Evolutionary conservation across 164 flowering plant species (phyloP).

Genomic region (Pachysandra terminalis): DNA sequence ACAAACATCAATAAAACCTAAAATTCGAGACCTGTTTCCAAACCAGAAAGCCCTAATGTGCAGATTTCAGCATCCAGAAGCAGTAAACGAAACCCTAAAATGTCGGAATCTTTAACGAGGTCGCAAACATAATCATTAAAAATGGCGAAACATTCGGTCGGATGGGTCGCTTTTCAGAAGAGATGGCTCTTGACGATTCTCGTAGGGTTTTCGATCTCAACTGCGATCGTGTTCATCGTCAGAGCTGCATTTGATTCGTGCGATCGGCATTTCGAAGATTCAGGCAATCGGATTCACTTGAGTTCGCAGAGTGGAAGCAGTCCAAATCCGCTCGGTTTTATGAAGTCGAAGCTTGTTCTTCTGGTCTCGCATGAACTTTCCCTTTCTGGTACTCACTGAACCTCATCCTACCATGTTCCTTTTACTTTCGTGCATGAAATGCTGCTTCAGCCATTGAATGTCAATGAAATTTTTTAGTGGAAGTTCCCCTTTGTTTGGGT

Average conservation of each 20-base stretch:
- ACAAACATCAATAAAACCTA: too few relatives aligned
- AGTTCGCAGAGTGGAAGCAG: conserved; percentile 1
- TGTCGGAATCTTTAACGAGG: not conserved
- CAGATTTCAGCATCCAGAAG: not conserved
- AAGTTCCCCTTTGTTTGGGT: not conserved
- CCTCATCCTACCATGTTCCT: not conserved
- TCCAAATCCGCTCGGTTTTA: conserved; percentile 56
- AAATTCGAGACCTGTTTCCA: not conserved
- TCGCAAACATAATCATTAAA: not conserved
- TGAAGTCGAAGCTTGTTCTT: conserved; percentile 81
- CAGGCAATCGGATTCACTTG: conserved; percentile 9
- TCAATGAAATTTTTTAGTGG: not conserved
- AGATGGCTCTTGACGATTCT: conserved; percentile 46
- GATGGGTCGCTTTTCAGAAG: conserved; percentile 43
- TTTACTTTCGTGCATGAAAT: not conserved
- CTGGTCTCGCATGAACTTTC: conserved; percentile 88
- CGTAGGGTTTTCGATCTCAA: conserved; percentile 44
- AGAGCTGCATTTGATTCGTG: conserved; percentile 51
- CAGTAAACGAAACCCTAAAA: conserved; percentile 1
- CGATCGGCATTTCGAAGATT: conserved; percentile 15
- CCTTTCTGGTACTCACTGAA: conserved; percentile 52
- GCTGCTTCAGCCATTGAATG: not conserved
- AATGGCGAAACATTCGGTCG: conserved; percentile 52
- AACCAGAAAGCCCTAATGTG: not conserved
- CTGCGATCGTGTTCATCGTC: conserved; percentile 35